Conservation (phyloP, 495 filamentous ascomycete species). For the Penicillium goetzii region DNA sequence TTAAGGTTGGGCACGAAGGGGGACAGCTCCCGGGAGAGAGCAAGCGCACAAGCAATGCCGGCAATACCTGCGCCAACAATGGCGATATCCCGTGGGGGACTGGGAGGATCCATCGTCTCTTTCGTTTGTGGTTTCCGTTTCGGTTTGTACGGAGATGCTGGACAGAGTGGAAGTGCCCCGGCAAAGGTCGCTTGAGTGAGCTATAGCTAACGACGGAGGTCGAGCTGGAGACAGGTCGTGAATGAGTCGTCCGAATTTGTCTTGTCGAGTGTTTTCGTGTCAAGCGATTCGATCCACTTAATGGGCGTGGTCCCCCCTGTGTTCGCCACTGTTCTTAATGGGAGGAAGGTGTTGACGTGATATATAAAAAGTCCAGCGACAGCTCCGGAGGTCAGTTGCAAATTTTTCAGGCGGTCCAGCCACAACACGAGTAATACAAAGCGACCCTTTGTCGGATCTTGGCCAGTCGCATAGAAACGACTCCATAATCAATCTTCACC, state of each 20-base stretch:
- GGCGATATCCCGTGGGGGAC: slow-evolving; percentile 40
- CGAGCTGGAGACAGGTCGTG: background rate
- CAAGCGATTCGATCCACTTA: background rate
- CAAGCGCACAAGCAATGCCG: slow-evolving; percentile 57
- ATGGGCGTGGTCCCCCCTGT: background rate
- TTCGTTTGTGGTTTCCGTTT: background rate
- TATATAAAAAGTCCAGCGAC: slow-evolving; percentile 7
- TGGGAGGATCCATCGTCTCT: slow-evolving; percentile 18
- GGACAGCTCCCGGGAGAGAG: slow-evolving; percentile 51
- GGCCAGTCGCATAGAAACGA: background rate
- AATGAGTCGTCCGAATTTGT: background rate
- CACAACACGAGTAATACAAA: background rate
- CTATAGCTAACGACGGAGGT: background rate
- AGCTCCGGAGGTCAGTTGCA: background rate
- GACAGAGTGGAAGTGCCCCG: background rate
- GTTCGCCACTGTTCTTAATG: background rate
- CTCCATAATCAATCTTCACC: background rate
- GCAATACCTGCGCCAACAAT: slow-evolving; percentile 63
- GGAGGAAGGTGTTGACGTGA: background rate
- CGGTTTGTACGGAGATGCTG: background rate
- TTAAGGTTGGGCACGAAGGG: slow-evolving; percentile 48
- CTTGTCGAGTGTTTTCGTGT: background rate
- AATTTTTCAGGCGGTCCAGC: background rate
- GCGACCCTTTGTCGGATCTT: background rate
- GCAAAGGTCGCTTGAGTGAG: background rate